A percentile compares a stretch with the other conserved stretches of the same genome.
Conservation (phyloP, 305 asterid species). For the Petunia hybrid region DNA sequence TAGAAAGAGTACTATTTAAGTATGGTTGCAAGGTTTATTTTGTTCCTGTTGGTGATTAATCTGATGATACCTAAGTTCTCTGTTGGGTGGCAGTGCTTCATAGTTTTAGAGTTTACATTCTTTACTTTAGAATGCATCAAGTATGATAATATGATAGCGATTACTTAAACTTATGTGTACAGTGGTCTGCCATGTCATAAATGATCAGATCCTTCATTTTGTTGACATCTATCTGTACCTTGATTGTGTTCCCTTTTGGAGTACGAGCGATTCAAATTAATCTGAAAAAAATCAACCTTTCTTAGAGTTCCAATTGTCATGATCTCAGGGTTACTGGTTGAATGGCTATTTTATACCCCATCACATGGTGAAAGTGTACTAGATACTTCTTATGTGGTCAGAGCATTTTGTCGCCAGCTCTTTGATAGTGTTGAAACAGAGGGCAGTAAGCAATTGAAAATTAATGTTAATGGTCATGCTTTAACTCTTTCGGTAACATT, state of each 20-base stretch:
- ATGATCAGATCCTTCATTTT: too few relatives aligned
- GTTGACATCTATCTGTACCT: too few relatives aligned
- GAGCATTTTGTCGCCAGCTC: background rate
- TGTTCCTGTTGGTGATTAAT: background rate
- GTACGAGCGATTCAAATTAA: background rate
- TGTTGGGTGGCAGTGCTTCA: background rate
- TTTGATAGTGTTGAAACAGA: background rate
- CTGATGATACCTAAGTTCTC: background rate
- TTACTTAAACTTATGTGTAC: background rate
- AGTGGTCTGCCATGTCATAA: background rate
- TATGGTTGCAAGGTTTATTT: background rate
- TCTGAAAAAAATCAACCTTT: background rate
- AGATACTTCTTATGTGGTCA: background rate
- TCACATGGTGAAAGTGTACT: background rate
- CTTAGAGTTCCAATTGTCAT: background rate
- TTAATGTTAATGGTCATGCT: background rate
- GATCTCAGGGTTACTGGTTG: background rate
- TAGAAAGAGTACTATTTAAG: background rate
- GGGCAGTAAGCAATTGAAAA: background rate
- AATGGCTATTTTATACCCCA: background rate
- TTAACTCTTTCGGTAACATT: background rate
- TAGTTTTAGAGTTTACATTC: background rate
- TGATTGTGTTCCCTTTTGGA: background rate
- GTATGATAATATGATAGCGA: background rate
- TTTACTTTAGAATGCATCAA: slow-evolving; percentile 2